phyloP scores from a whole-genome alignment of 805 yeast species.

The Yarrowia porcina region DNA sequence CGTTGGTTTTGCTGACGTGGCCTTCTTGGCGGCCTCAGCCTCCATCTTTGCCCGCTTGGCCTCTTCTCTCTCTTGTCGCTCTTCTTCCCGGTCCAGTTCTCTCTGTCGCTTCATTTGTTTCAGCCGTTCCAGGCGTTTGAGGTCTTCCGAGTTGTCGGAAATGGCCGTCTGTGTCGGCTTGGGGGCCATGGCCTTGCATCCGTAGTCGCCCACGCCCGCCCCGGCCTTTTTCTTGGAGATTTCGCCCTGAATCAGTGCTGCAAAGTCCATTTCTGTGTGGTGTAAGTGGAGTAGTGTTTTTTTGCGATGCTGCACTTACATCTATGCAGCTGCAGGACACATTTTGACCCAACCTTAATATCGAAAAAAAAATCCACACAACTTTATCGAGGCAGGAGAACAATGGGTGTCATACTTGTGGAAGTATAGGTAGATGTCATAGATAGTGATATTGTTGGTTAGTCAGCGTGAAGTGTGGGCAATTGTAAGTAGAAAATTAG shows the following conservation, averaged over 20 bases:
- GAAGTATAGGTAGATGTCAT: too few relatives aligned
- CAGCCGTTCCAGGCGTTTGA: constrained; percentile 25
- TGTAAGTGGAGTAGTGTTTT: not conserved
- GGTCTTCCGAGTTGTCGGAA: not conserved
- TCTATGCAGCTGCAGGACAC: not conserved
- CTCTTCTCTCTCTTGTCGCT: not conserved
- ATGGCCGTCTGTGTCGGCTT: not conserved
- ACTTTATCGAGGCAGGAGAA: not conserved
- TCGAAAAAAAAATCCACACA: too few relatives aligned
- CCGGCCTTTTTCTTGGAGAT: constrained; percentile 6
- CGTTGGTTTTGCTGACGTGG: too few relatives aligned
- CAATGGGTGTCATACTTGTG: too few relatives aligned
- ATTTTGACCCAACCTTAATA: not conserved
- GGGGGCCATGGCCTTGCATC: not conserved
- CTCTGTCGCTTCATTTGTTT: constrained; percentile 32
- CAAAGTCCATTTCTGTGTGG: constrained; percentile 6
- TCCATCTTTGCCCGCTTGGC: not conserved
- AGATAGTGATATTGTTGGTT: too few relatives aligned
- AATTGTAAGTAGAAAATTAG: too few relatives aligned
- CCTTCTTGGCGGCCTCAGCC: not conserved
- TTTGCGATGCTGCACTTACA: constrained; percentile 5
- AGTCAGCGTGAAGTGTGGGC: too few relatives aligned
- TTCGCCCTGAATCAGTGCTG: constrained; percentile 19
- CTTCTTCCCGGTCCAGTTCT: not conserved
- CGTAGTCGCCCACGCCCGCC: not conserved